Evolutionary conservation across 2,329 filamentous ascomycete genomes (phyloP), one percentile per base, ranked within the genome.

Genomic region (Periconia digitata): DNA sequence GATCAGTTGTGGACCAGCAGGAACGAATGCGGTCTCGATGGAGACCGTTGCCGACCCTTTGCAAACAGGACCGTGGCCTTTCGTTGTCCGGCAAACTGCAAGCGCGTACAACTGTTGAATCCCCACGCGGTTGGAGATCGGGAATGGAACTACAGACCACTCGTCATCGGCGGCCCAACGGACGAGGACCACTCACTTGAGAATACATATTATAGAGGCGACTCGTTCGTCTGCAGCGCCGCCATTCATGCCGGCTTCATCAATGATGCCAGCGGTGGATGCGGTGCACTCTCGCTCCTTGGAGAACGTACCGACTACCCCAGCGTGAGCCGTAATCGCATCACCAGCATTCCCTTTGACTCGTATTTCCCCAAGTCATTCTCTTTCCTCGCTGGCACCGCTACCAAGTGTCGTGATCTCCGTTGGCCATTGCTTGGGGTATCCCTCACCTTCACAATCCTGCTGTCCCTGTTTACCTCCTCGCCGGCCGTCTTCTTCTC

Each of bases 321-420:
- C 36, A 78, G 81, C 36, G 85, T 85, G 8, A 80, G 82, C 40
- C 79, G 78, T n/a, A 79, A 95, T 62, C 89, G 87, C 44, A 90
- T 97, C 54, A 73, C 76, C 22, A 95, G 90, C 54, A 77, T 89
- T 45, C 80, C 73, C 4, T 99, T 99, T 66, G 83, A 91, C 53
- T 92, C 90, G 0, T 90, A 90, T 56, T 99, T 99, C 62, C 94
- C 94, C 1, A 85, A 89, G 23, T 86, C 91, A 0, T 96, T 90
- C 68, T 83, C 83, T 16, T 97, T 99, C 59, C 73, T 89, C 4
- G 71, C 77, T 4, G 79, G 79, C 24, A 79, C 90, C 6, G 72
- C 80, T 13, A 87, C 90, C 60, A 80, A 84, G 42, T 86, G 90
- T 15, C 78, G 79, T 46, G 94, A 97, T 68, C 81, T 88, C 48